Percentiles rank a stretch among this genome's conserved stretches.
These are phyloP conservation scores for Sugiyamaella smithiae DNA, from an alignment of 805 yeast genomes.

Conservation along the genomic window DNA sequence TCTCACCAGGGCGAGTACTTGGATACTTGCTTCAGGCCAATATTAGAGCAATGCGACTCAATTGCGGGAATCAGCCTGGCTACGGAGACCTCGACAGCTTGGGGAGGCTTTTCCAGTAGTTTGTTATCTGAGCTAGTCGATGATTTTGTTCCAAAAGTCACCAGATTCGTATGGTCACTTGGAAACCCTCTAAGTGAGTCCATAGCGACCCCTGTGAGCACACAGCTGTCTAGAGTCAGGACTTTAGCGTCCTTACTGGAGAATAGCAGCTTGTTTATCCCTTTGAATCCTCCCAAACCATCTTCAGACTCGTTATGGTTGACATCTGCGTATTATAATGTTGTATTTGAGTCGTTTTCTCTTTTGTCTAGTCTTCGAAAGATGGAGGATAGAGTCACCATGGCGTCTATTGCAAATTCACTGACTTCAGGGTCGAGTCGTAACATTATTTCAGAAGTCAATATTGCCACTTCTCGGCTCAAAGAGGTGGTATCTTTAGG, in stretches of 20 bases:
- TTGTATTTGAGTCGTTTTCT: conserved; percentile 47
- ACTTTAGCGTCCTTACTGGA: conserved; percentile 46
- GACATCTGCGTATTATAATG: conserved; percentile 36
- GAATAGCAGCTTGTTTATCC: conserved; percentile 54
- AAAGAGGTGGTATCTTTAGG: not conserved
- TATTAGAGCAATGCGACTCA: conserved; percentile 72
- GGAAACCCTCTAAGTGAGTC: not conserved
- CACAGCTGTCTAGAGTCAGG: conserved; percentile 43
- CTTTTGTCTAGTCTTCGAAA: conserved; percentile 41
- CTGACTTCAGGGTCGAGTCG: conserved; percentile 44
- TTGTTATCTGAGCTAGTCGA: conserved; percentile 59
- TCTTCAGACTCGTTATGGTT: conserved; percentile 44
- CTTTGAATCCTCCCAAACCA: conserved; percentile 40
- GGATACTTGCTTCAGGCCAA: conserved; percentile 57
- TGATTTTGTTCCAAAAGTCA: conserved; percentile 57
- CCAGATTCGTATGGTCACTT: conserved; percentile 49
- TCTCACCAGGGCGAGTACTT: conserved; percentile 44
- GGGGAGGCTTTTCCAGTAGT: conserved; percentile 74
- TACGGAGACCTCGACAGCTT: conserved; percentile 70
- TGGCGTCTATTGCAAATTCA: conserved; percentile 45
- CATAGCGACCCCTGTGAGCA: conserved; percentile 19
- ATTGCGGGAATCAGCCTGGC: conserved; percentile 68
- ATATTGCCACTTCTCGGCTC: not conserved
- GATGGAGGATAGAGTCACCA: conserved; percentile 30
- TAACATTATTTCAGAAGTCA: conserved; percentile 42